Base-by-base conservation (phyloP, 2,329 filamentous ascomycete genomes). In the Metarhizium robertsii region DNA sequence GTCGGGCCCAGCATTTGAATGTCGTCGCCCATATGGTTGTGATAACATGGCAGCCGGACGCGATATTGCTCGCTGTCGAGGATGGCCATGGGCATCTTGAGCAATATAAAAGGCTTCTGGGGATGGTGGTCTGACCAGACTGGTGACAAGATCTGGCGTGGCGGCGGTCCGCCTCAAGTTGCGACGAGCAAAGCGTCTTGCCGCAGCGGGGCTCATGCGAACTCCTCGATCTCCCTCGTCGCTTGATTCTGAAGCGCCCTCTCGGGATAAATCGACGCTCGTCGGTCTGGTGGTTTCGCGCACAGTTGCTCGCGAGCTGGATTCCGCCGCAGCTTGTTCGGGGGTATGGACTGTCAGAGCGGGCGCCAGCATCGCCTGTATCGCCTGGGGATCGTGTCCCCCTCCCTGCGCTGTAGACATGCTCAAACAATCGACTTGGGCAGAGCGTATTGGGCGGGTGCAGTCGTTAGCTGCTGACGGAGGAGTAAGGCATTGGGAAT, bases 131-230 rank as follows among this genome's bases (percentile, higher is more conserved):
- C 70, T 68, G 50, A 72, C 69, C 52, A 72, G 68, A 60, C 70
- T 72, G 42, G 68, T 72, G 58, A 72, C 68, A 55, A 72, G 67
- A 54, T 73, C 70, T 52, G 70, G 70, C 13, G 70, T 73, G n/a
- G 68, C 67, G 16, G 68, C 66, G 29, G 64, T 63, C 38, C 65
- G 66, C 49, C 67, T 65, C 50, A 71, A 63, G 56, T 64, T 70
- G n/a, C 68, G 67, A 30, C 69, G 67, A 42, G 67, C 68, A 46
- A 71, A 68, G 45, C 69, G 67, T 13, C 70, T 64, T 18, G 68
- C 68, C 14, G 69, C 67, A 29, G 68, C 65, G 1, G 69, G 65
- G 48, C 65, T 71, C 61, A 72, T 61, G 14, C 62, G 65, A 49
- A 69, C 58, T 6, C 67, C 67, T 50, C 62, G 65, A 46, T 69